Conservation (phyloP, 2,329 filamentous ascomycete species). For the Catunica adiposa region DNA sequence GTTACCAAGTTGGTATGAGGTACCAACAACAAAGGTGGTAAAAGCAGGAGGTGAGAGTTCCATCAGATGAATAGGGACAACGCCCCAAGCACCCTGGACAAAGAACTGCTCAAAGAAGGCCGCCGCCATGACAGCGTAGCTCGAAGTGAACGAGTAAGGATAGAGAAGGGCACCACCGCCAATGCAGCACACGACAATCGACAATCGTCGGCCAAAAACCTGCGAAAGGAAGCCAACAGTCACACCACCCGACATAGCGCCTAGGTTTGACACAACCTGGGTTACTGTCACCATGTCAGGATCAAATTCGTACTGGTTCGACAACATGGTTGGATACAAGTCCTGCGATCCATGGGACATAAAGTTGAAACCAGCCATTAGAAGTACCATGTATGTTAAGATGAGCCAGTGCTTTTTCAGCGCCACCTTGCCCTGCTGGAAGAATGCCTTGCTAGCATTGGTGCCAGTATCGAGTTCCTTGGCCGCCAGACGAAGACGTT, state of each 20-base stretch:
- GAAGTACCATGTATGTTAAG: constrained; percentile 40
- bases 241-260: constrained; percentile 56
- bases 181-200: constrained; percentile 44
- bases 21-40: constrained; percentile 59
- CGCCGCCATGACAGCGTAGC: constrained; percentile 41
- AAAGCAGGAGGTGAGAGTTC: constrained; percentile 57
- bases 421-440: constrained; percentile 63
- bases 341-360: constrained; percentile 70
- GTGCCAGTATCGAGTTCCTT: constrained; percentile 16
- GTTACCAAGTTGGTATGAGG: constrained; percentile 62
- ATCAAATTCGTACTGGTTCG: constrained; percentile 31
- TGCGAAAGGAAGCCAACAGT: constrained; percentile 60
- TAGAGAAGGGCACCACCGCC: constrained; percentile 47
- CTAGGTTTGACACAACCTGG: constrained; percentile 65
- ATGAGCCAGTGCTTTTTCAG: constrained; percentile 66
- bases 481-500: constrained; percentile 38
- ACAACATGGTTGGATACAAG: constrained; percentile 59
- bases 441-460: constrained; percentile 40
- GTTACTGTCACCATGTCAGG: constrained; percentile 43
- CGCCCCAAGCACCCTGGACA: constrained; percentile 61
- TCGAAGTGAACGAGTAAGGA: constrained; percentile 49
- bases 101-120: constrained; percentile 63
- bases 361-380: constrained; percentile 58
- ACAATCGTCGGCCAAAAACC: constrained; percentile 54
- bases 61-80: constrained; percentile 64